Evolutionary conservation across 352 stramenopile species (phyloP), one percentile per base, ranked within the genome.

Genomic region (Phytophthora multivora): DNA sequence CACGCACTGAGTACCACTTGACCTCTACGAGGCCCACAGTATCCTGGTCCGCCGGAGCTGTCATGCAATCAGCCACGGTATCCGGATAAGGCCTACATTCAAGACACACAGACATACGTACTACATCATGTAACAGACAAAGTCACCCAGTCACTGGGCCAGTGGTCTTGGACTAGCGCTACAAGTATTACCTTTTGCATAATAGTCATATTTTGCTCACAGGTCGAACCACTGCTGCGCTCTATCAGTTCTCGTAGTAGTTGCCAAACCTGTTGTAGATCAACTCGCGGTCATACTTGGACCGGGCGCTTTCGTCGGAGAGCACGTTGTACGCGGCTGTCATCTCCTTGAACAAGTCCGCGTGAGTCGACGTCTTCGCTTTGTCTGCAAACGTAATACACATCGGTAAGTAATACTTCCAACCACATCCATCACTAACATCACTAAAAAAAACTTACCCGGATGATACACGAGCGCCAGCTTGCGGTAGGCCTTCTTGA

Each of bases 401-500:
- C 13, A 63, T 51, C 26, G 5, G 18, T 35, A 21, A 52, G 31
- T 38, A 18, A 18, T 13, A 23, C 26, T 16, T 25, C 21, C 28
- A 51, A 46, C 31, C 38, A 7, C 12, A 35, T 7, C 12, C 50
- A 28, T 9, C 5, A 54, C 18, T n/a, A n/a, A n/a, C n/a, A n/a
- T n/a, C n/a, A n/a, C n/a, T n/a, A 38, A 38, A 16, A 9, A 38
- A 18, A 59, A 15, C 57, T 15, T 75, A 92, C 83, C 89, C 69
- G 90, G 90, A 56, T 97, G 90, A 75, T 95, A 90, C 50, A 80
- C 54, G 25, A 97, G 75, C 23, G 90, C 90, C 25, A 97, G 61
- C 56, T 95, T 95, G 10, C 89, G 86, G 66, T 97, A 97, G 45
- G 89, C 86, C 59, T 94, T 97, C 62, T 94, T 94, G 61, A 97